A percentile compares a stretch with the other conserved stretches of the same genome.
These are phyloP conservation scores for Thozetella sp. DNA, from an alignment of 495 filamentous ascomycete genomes.

Conservation along the genomic window DNA sequence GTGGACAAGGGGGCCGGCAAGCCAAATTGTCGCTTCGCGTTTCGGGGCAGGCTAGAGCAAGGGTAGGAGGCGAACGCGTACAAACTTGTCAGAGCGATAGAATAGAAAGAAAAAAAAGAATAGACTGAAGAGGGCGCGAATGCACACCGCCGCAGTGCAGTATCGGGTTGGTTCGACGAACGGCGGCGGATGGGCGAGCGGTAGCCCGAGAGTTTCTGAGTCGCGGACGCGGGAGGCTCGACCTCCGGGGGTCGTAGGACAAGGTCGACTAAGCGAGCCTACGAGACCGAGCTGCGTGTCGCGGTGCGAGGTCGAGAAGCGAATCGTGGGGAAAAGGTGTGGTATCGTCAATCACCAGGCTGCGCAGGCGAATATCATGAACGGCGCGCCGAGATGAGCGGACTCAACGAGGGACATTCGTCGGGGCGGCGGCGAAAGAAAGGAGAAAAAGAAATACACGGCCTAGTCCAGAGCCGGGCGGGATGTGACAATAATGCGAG, in stretches of 20 bases:
- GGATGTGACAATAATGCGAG: neutral
- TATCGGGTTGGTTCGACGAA: neutral
- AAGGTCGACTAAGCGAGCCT: neutral
- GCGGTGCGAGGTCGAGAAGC: neutral
- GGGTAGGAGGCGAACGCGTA: neutral
- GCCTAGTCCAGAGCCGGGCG: neutral
- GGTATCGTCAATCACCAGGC: neutral
- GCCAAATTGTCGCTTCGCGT: slow-evolving; percentile 1
- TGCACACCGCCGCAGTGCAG: neutral
- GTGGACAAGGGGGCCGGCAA: neutral
- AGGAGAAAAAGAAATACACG: neutral
- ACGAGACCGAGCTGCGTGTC: neutral
- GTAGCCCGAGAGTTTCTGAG: too few relatives aligned
- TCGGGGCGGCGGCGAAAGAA: neutral
- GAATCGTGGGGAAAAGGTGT: neutral
- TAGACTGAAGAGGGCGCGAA: neutral
- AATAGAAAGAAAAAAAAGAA: too few relatives aligned
- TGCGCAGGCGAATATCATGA: neutral
- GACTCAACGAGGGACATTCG: neutral
- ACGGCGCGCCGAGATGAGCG: neutral
- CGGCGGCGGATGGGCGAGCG: too few relatives aligned
- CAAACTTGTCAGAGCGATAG: too few relatives aligned
- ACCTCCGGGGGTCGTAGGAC: neutral
- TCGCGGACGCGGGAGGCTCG: slow-evolving; percentile 2
- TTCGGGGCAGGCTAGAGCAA: neutral